Percentiles rank a stretch among this genome's conserved stretches.
Evolutionary conservation across 352 stramenopile species (phyloP).

Genomic region (Pythium inflatum): DNA sequence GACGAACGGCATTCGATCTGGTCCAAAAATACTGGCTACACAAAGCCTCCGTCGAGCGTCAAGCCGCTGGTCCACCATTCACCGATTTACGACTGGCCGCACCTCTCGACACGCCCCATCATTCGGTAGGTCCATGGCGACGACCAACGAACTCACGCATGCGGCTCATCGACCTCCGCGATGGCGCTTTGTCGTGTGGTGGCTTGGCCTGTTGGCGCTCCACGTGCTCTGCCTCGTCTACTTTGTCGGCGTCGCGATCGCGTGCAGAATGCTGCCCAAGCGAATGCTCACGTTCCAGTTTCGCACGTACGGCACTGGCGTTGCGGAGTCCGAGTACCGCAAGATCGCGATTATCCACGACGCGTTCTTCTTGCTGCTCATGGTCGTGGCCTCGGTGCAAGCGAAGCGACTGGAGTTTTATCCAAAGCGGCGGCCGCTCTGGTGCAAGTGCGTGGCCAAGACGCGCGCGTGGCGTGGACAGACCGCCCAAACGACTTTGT

Average conservation of each 20-base stretch:
- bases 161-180: neutral
- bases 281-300: slow-evolving; percentile 9
- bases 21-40: no score
- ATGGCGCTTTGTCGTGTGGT: slow-evolving; percentile 4
- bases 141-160: no score
- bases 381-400: neutral
- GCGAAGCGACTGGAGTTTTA: slow-evolving; percentile 6
- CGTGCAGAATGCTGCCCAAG: neutral
- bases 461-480: no score
- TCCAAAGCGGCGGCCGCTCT: neutral
- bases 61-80: no score
- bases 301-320: slow-evolving; percentile 3
- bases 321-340: neutral
- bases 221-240: neutral
- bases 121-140: no score
- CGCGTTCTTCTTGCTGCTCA: neutral
- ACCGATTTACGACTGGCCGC: no score
- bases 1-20: no score
- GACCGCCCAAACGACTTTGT: neutral
- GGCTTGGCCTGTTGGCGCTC: neutral
- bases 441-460: no score
- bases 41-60: no score
- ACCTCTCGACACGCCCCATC: no score
- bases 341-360: slow-evolving; percentile 2
- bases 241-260: neutral